Evolutionary conservation across 2,329 filamentous ascomycete species (phyloP).

Genomic region (Phialocephala sp.): DNA sequence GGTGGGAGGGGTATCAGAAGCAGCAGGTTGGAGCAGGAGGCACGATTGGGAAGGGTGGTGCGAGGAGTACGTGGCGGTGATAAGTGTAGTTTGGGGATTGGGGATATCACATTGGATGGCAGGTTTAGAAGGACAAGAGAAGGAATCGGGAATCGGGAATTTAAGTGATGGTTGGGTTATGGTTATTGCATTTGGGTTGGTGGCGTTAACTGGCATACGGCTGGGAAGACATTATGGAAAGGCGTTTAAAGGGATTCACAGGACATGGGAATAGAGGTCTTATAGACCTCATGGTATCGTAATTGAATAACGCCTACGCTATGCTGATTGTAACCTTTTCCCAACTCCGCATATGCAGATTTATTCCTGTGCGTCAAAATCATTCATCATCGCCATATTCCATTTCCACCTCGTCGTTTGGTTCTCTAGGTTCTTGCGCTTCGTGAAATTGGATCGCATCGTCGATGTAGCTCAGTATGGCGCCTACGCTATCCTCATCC

Average conservation of each 20-base stretch:
- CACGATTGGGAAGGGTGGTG: constrained; percentile 31
- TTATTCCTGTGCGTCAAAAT: constrained; percentile 13
- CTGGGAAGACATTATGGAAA: constrained; percentile 5
- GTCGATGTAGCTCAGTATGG: constrained; percentile 88
- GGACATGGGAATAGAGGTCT: not conserved
- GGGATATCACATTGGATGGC: constrained; percentile 2
- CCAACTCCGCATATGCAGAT: constrained; percentile 15
- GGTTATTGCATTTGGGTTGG: not conserved
- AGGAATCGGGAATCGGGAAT: too few species aligned
- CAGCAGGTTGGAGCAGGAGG: constrained; percentile 42
- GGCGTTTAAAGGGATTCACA: not conserved
- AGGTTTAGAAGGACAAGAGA: not conserved
- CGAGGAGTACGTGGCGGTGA: constrained; percentile 31
- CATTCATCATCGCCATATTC: constrained; percentile 48
- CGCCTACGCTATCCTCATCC: constrained; percentile 88
- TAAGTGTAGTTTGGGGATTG: constrained; percentile 18
- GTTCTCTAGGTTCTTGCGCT: constrained; percentile 88
- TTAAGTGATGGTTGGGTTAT: too few species aligned
- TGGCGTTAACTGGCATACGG: constrained; percentile 1
- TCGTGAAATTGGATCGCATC: constrained; percentile 94
- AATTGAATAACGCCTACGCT: constrained; percentile 36
- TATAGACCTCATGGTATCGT: constrained; percentile 20
- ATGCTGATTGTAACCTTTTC: constrained; percentile 27
- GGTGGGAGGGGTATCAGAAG: constrained; percentile 53
- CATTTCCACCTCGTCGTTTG: constrained; percentile 65